Evolutionary conservation across 1,284 basidiomycete genomes (phyloP).

Genomic region (Meripilus lineatus): DNA sequence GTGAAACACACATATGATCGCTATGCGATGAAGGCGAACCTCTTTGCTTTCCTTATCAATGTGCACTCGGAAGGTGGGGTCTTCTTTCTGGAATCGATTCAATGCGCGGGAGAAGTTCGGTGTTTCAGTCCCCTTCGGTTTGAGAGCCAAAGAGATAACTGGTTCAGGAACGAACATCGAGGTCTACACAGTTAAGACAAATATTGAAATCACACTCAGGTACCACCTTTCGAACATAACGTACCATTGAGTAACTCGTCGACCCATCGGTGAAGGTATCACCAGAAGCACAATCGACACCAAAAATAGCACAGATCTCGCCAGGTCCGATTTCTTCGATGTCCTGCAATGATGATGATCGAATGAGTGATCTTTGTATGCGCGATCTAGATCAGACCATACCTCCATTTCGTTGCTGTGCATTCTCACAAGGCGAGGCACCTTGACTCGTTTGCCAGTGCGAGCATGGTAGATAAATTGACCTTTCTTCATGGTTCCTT

Average conservation of each 20-base stretch:
- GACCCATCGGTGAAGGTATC: slow-evolving; percentile 97
- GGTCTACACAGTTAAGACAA: slow-evolving; percentile 48
- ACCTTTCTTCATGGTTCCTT: slow-evolving; percentile 87
- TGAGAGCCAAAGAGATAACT: slow-evolving; percentile 94
- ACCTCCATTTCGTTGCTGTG: slow-evolving; percentile 99
- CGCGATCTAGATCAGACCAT: slow-evolving; percentile 16
- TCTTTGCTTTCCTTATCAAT: slow-evolving; percentile 94
- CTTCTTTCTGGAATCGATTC: slow-evolving; percentile 98
- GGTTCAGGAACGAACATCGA: slow-evolving; percentile 99
- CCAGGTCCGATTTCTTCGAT: slow-evolving; percentile 95
- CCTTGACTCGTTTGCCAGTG: slow-evolving; percentile 97
- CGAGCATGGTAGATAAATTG: slow-evolving; percentile 89
- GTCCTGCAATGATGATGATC: slow-evolving; percentile 63
- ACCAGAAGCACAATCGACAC: slow-evolving; percentile 97
- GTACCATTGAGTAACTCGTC: slow-evolving; percentile 83
- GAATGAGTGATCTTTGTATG: not conserved
- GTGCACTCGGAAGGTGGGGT: slow-evolving; percentile 98
- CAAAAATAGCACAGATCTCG: slow-evolving; percentile 99
- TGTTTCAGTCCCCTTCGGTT: slow-evolving; percentile 88
- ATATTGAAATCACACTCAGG: not conserved
- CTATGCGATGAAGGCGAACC: slow-evolving; percentile 34
- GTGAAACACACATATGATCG: slow-evolving; percentile 4
- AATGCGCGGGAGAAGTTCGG: slow-evolving; percentile 96
- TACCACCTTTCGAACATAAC: slow-evolving; percentile 17
- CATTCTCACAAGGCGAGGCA: slow-evolving; percentile 97